Evolutionary conservation across 345 rosid genomes (phyloP).

Genomic region (Corymbia maculata): DNA sequence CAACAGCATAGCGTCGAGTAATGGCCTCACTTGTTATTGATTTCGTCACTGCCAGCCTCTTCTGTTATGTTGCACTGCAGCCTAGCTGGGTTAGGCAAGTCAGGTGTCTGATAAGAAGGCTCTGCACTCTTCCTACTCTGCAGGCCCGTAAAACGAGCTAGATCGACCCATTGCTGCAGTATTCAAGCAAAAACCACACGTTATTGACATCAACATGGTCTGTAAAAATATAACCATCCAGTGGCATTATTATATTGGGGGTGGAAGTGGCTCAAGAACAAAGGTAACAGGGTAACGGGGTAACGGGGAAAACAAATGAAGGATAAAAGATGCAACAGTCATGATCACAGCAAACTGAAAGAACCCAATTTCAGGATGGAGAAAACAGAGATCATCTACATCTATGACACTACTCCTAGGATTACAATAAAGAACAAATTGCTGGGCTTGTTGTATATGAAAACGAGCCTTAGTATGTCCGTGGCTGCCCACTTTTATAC

Average conservation of each 20-base stretch:
- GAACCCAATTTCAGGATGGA: neutral
- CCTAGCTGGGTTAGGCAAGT: constrained; percentile 23
- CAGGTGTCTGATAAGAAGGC: constrained; percentile 29
- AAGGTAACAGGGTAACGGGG: neutral
- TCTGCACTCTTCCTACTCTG: constrained; percentile 43
- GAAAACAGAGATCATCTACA: neutral
- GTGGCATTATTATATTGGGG: neutral
- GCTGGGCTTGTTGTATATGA: neutral
- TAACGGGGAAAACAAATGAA: neutral
- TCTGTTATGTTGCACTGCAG: constrained; percentile 42
- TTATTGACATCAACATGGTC: neutral
- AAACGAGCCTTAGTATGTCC: neutral
- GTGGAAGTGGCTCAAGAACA: neutral
- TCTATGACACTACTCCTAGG: neutral
- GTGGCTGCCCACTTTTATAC: neutral
- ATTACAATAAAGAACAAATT: neutral
- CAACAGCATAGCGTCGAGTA: neutral
- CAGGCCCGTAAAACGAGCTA: constrained; percentile 75
- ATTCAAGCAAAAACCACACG: neutral
- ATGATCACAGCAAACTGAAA: neutral
- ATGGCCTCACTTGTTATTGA: constrained; percentile 43
- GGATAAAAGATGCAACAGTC: neutral
- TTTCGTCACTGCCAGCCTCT: constrained; percentile 51
- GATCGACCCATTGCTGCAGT: constrained; percentile 93
- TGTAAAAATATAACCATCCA: neutral